These are phyloP conservation scores for Chimonanthus salicifolius DNA, from an alignment of 164 flowering plant genomes.

Conservation along the genomic window DNA sequence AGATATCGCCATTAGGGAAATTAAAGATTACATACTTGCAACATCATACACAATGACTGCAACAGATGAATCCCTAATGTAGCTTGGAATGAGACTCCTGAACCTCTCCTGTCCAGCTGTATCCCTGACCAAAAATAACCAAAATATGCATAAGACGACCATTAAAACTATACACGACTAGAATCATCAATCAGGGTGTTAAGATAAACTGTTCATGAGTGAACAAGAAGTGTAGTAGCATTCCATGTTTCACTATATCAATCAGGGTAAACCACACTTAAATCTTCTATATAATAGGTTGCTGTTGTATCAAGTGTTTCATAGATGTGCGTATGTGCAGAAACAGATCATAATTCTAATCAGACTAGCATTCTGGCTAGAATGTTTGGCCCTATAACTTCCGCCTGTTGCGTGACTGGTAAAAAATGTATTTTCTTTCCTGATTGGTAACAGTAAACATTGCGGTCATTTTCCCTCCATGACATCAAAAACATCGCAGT, in stretches of 20 bases:
- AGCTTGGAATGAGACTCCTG: constrained; percentile 91
- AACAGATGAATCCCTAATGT: constrained; percentile 91
- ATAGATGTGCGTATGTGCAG: neutral
- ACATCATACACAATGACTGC: constrained; percentile 89
- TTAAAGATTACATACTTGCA: constrained; percentile 51
- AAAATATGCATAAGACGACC: neutral
- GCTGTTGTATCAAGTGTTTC: neutral
- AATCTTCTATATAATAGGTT: neutral
- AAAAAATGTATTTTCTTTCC: neutral
- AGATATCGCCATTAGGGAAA: neutral
- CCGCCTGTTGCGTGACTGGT: neutral
- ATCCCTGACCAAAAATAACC: constrained; percentile 48
- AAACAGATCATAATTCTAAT: neutral
- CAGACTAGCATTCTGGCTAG: neutral
- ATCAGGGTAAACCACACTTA: neutral
- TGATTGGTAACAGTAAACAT: too few species aligned
- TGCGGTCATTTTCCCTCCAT: too few species aligned
- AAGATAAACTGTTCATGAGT: too few species aligned
- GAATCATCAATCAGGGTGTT: neutral
- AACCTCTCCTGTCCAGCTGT: constrained; percentile 95
- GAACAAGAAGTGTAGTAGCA: too few species aligned
- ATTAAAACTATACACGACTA: neutral
- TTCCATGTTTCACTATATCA: neutral
- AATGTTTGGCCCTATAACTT: neutral
- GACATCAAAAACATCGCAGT: neutral